Evolutionary conservation across 306 rosid species (phyloP).

Genomic region (Cucurbita moschata): DNA sequence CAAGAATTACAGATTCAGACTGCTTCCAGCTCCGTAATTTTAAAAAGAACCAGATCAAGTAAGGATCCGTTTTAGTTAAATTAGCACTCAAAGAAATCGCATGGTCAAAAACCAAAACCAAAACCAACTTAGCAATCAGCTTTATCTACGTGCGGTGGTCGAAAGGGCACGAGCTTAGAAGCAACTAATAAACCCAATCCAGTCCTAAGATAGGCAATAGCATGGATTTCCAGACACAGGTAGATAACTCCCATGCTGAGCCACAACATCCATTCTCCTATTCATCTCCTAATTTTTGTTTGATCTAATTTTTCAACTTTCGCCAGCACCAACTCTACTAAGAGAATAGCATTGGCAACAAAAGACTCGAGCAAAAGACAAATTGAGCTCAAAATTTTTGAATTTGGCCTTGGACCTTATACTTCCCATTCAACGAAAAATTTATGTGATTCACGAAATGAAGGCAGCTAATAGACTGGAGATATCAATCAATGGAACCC

Average conservation of each 20-base stretch:
- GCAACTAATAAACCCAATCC: background rate
- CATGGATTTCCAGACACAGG: background rate
- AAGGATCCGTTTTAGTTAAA: background rate
- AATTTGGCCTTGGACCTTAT: background rate
- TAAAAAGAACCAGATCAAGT: background rate
- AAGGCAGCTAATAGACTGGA: background rate
- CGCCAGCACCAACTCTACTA: background rate
- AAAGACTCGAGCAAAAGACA: background rate
- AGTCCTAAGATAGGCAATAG: background rate
- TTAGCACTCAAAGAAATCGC: background rate
- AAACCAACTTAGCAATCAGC: background rate
- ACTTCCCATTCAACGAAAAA: background rate
- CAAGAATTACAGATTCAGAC: conserved; percentile 43
- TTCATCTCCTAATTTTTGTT: background rate
- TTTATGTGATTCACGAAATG: background rate
- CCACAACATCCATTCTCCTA: background rate
- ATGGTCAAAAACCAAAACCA: no score
- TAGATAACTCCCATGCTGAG: background rate
- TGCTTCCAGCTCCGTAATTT: background rate
- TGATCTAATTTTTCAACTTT: background rate
- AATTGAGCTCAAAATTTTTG: background rate
- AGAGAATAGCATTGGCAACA: background rate
- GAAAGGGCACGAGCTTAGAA: background rate
- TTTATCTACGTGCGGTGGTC: background rate
- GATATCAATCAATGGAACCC: background rate